Base-by-base conservation (phyloP, 768 basidiomycete species). In the Lanmaoa pseudosensibilis region DNA sequence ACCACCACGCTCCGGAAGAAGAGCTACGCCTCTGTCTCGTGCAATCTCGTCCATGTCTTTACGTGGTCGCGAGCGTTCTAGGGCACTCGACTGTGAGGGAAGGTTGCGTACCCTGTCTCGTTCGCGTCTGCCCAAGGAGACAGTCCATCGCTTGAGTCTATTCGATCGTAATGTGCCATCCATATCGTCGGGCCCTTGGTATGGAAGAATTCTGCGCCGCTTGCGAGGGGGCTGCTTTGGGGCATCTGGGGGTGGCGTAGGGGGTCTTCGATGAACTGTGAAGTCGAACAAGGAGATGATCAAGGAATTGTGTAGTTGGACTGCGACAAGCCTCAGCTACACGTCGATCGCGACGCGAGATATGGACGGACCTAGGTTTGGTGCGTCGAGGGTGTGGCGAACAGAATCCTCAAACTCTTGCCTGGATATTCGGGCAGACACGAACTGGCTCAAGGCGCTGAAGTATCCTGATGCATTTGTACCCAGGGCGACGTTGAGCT, bases 201-300 rank as follows among this genome's bases (percentile, higher is more conserved):
- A 90, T 3, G 88, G 88, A 34, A 89, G 67, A 1, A 76, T 74
- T 30, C 83, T 79, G n/a, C 87, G 80, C 41, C 88, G 82, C 56
- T 91, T 88, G 61, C 88, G 87, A 12, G 81, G 75, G 13, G 84
- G 78, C 7, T 79, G 80, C 62, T 87, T 88, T 10, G 86, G 80
- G 2, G 76, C 67, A 38, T 85, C 74, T n/a, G 80, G 79, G 1
- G 84, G 83, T 5, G 88, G 86, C 1, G 88, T 84, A 0, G 82
- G 81, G 2, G 83, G 83, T 40, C 87, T 81, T 61, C 86, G 83
- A 61, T 87, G 83, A 0, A 83, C 83, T 2, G 89, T 88, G 23
- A 87, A 87, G 70, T 90, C 90, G 59, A 92, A 90, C 16, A 93
- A 72, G 2, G 90, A 90, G 32, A 92, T 91, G 36, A 93, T 85